phyloP scores from a whole-genome alignment of 2,329 filamentous ascomycete genomes.

The Parafenestella ontariensis region DNA sequence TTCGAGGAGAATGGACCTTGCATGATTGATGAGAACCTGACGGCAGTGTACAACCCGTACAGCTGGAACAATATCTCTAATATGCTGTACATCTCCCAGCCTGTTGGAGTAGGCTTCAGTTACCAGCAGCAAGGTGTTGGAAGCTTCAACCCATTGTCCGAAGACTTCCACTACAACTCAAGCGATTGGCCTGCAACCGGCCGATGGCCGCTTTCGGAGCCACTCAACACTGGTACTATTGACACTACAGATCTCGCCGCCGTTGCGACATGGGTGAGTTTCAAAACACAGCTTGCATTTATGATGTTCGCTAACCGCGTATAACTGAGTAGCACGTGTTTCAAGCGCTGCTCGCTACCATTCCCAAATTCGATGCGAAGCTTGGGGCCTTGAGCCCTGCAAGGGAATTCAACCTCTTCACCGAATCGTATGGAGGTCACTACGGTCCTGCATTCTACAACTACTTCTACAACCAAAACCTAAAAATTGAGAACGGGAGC shows the following conservation, averaged over 20 bases:
- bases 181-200: conserved; percentile 52
- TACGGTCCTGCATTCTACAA: conserved; percentile 63
- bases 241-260: conserved; percentile 66
- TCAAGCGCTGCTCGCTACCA: conserved; percentile 30
- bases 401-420: conserved; percentile 61
- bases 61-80: conserved; percentile 67
- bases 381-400: conserved; percentile 49
- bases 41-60: conserved; percentile 59
- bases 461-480: conserved; percentile 65
- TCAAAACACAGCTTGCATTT: conserved; percentile 28
- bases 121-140: conserved; percentile 39
- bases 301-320: neutral
- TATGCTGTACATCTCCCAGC: conserved; percentile 68
- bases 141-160: conserved; percentile 48
- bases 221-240: conserved; percentile 56
- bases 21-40: conserved; percentile 27
- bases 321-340: conserved; percentile 23
- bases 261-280: conserved; percentile 44
- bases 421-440: conserved; percentile 60
- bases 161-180: conserved; percentile 56
- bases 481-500: conserved; percentile 59
- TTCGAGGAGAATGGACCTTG: conserved; percentile 52
- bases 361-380: conserved; percentile 32
- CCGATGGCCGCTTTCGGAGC: conserved; percentile 52
- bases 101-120: conserved; percentile 64